Evolutionary conservation across 1,284 basidiomycete species (phyloP), one percentile per base, ranked within the genome.

Genomic region (Trichosporon sp.): DNA sequence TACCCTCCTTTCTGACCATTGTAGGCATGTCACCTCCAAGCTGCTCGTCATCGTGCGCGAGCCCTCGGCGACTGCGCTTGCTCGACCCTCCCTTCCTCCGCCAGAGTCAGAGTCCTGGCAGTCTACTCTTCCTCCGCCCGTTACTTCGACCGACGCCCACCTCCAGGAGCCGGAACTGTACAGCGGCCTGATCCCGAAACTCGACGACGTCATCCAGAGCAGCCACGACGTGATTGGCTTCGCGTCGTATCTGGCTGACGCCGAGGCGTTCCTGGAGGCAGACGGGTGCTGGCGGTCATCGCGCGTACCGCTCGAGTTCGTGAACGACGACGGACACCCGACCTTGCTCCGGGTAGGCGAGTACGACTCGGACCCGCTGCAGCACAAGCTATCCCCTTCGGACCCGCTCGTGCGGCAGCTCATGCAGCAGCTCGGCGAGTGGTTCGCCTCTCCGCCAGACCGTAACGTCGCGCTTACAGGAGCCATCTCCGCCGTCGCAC

Each of bases 381-480:
- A 76, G 68, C 92, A 95, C 78, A 86, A 88, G 6, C 84, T 97
- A n/a, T 90, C 90, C 74, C 87, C 91, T 48, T 89, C 89, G 71
- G 95, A 97, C 78, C 89, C 91, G 0, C 85, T 96, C 10, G 84
- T 96, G 19, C 89, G 90, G 2, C 83, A 88, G 37, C 80, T 97
- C 19, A 87, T 98, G 46, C 89, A 90, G 63, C 87, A 87, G 16
- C 83, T 96, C 10, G 85, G 90, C 46, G 87, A 86, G 68, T 96
- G 97, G 86, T 94, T 98, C 82, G 88, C 88, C 4, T 93, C 96
- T 71, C 87, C 90, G 0, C 91, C 95, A 1, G 92, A 96, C 76
- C 89, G 89, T 79, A 98, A 98, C 80, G 89, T 98, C 70, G 91
- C 92, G 0, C 84, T 98, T 72, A 97, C 93, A 0, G 93, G 92